phyloP scores from a whole-genome alignment of 306 rosid species.

The Glycine soja region DNA sequence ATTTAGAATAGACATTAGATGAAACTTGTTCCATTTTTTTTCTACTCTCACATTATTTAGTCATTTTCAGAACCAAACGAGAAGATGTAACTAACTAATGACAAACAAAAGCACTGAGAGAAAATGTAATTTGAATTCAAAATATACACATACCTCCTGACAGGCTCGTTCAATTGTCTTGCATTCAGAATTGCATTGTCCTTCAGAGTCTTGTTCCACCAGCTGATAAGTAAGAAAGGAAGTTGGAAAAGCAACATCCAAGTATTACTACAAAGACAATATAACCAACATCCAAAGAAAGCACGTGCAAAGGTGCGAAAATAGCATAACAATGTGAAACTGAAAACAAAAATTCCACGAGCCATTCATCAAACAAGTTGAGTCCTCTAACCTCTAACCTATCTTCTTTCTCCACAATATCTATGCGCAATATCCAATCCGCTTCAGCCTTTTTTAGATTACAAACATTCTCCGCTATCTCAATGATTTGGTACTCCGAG shows the following conservation, averaged over 20 bases:
- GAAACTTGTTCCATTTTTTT: no score
- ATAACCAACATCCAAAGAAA: slow-evolving; percentile 9
- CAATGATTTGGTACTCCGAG: slow-evolving; percentile 91
- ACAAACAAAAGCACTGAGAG: slow-evolving; percentile 30
- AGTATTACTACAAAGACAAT: no score
- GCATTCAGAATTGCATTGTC: slow-evolving; percentile 98
- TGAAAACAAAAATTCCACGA: neutral
- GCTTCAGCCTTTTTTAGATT: slow-evolving; percentile 91
- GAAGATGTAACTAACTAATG: neutral
- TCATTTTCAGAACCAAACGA: slow-evolving; percentile 18
- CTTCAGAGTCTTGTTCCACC: slow-evolving; percentile 90
- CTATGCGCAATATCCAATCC: slow-evolving; percentile 92
- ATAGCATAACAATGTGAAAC: neutral
- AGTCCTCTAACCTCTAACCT: slow-evolving; percentile 67
- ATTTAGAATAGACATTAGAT: no score
- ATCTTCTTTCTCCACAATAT: slow-evolving; percentile 82
- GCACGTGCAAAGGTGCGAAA: neutral
- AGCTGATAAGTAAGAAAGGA: slow-evolving; percentile 60
- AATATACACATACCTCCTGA: slow-evolving; percentile 66
- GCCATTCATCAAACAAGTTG: neutral
- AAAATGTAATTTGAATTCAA: neutral
- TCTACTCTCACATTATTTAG: no score
- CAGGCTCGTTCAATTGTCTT: slow-evolving; percentile 94
- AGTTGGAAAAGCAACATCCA: slow-evolving; percentile 21
- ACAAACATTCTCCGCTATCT: slow-evolving; percentile 92